Base-by-base conservation (phyloP, 768 basidiomycete species). In the Lactarius akahatsu region DNA sequence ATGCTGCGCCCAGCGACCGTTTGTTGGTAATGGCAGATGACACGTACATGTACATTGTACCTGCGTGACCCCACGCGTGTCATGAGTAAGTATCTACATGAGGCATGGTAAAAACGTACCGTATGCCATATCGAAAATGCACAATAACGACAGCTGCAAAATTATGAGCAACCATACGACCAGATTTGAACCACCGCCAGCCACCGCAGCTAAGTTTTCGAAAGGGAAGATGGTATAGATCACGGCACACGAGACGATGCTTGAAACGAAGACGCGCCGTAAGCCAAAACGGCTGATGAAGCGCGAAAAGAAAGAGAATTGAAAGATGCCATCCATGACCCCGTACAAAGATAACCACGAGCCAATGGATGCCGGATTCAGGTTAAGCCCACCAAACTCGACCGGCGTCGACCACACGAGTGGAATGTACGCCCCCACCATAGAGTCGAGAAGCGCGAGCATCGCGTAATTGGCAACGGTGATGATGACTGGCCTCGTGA, bases 11-110 rank as follows among this genome's bases (percentile, higher is more conserved):
- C 8, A 90, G 80, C 9, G 86, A 83, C 10, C 83, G 82, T 28
- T 80, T 80, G 62, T 87, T 87, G 2, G 89, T 88, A 0, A 88
- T 78, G 15, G 88, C 80, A 7, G 83, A 83, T 10, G 83, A 80
- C 64, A 91, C 85, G 68, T 85, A 88, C 60, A 90, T 87, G 74
- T 88, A 89, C 23, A 89, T 75, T 57, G 86, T 83, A 32, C 87
- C 89, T 89, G 63, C 10, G 41, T 7, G 5, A 55, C 18, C 18
- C 16, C 83, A n/a, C 9, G 13, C 1, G n/a, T 18, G 16, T 50
- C 23, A 13, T 50, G 23, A 38, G 38, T 38, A 0, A 30, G 54
- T 8, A 32, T 15, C 16, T 18, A 28, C 16, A 3, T 20, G 30
- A 15, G 18, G 16, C 3, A 50, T 13, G 11, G 23, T 30, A 20